Percentiles rank a stretch among this genome's conserved stretches.
Conservation (phyloP, 805 yeast genomes). For the Sugiyamaella qingdaonensis region DNA sequence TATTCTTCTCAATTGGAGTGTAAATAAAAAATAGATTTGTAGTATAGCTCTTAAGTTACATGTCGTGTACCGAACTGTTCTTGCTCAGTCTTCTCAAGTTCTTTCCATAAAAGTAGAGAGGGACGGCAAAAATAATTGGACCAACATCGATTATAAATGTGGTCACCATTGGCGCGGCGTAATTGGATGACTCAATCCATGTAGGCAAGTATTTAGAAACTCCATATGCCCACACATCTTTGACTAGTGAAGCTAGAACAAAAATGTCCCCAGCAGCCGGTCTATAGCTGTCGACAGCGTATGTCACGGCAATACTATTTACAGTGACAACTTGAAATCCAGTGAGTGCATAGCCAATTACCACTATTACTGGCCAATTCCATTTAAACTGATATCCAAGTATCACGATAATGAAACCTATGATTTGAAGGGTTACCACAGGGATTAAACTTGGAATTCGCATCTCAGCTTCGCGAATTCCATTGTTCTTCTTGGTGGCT, state of each 20-base stretch:
- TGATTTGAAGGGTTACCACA: neutral
- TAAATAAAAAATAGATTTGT: too few species aligned
- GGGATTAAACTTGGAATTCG: slow-evolving; percentile 9
- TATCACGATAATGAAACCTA: slow-evolving; percentile 3
- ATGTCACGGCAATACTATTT: slow-evolving; percentile 8
- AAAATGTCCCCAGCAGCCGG: slow-evolving; percentile 11
- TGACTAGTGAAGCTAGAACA: slow-evolving; percentile 8
- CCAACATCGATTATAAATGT: slow-evolving; percentile 1
- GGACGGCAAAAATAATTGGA: slow-evolving; percentile 3
- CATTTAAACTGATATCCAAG: slow-evolving; percentile 7
- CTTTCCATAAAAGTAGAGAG: slow-evolving; percentile 11
- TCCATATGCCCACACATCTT: slow-evolving; percentile 11
- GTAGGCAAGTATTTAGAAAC: slow-evolving; percentile 7
- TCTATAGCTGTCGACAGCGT: slow-evolving; percentile 11
- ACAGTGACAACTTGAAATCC: slow-evolving; percentile 9
- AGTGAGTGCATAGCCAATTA: slow-evolving; percentile 7
- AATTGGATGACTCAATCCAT: slow-evolving; percentile 1
- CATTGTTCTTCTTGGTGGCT: slow-evolving; percentile 6
- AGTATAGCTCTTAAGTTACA: neutral
- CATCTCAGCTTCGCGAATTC: slow-evolving; percentile 13
- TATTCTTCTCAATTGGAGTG: too few species aligned
- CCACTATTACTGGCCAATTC: slow-evolving; percentile 10
- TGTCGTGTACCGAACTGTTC: slow-evolving; percentile 9
- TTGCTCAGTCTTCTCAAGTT: slow-evolving; percentile 3
- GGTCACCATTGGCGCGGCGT: slow-evolving; percentile 5